These are phyloP conservation scores for Trypanosoma conorhini DNA, from an alignment of 208 protist species.

Conservation along the genomic window DNA sequence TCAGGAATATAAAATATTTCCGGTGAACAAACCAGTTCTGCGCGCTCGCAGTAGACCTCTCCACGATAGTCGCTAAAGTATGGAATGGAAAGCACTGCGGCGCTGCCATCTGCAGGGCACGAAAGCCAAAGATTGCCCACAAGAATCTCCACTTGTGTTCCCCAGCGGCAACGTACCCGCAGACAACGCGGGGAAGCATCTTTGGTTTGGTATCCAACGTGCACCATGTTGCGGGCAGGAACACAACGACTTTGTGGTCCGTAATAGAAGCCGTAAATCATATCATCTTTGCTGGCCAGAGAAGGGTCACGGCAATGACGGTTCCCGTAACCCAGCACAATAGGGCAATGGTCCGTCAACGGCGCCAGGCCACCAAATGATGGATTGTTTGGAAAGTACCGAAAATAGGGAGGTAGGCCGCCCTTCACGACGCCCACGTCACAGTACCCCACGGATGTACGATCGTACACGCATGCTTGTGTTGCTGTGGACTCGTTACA, in stretches of 20 bases:
- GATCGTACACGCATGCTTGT: slow-evolving; percentile 43
- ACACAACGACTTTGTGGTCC: slow-evolving; percentile 46
- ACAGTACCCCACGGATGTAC: slow-evolving; percentile 40
- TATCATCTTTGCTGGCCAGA: not conserved
- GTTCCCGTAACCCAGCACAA: slow-evolving; percentile 41
- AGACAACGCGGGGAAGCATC: slow-evolving; percentile 19
- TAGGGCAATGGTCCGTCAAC: slow-evolving; percentile 56
- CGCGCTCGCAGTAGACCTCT: slow-evolving; percentile 39
- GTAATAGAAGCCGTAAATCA: slow-evolving; percentile 33
- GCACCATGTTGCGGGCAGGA: slow-evolving; percentile 21
- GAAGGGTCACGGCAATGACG: slow-evolving; percentile 23
- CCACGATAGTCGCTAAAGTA: slow-evolving; percentile 33
- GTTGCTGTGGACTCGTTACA: slow-evolving; percentile 11
- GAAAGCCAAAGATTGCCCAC: slow-evolving; percentile 42
- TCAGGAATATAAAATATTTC: slow-evolving; percentile 15
- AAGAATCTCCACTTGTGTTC: slow-evolving; percentile 35
- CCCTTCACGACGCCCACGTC: not conserved
- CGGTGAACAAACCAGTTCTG: slow-evolving; percentile 36
- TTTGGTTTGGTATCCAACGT: not conserved
- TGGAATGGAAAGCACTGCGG: slow-evolving; percentile 30
- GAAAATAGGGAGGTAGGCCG: slow-evolving; percentile 15
- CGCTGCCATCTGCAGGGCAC: slow-evolving; percentile 44
- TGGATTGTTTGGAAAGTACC: slow-evolving; percentile 19
- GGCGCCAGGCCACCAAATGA: slow-evolving; percentile 19
- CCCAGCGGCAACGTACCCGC: slow-evolving; percentile 8